Base-by-base conservation (phyloP, 106 monocot species). In the Amphibolis antarctica region DNA sequence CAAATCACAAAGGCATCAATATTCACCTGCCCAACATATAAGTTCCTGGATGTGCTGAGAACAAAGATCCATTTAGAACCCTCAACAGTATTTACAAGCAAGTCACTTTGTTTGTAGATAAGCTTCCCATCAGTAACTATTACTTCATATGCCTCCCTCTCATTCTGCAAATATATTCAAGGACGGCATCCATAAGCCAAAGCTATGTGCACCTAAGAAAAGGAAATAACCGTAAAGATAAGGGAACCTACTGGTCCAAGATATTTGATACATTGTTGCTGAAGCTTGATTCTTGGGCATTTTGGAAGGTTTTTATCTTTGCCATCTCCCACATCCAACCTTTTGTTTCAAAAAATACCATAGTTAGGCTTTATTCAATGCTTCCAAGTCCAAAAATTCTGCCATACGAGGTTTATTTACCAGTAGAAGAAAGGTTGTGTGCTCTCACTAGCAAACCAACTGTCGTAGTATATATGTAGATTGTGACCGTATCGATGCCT, bases 1-100 rank as follows among this genome's bases (percentile, higher is more conserved):
- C 17, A 29, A 12, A 31, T 29, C 14, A 29, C 31, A 4, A 13
- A 59, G 27, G 17, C 28, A 25, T 44, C 13, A 23, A 18, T n/a
- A 30, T 15, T 69, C 58, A 69, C 89, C 91, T 86, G 74, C 9
- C 86, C 92, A 15, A 92, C 79, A 71, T 87, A 92, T 15, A 92
- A 60, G 13, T 70, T 76, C 52, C 67, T 86, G 21, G 75, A 63
- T 23, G 92, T 80, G 78, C 92, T 87, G 44, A 92, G 79, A 65
- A 92, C 92, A 71, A 92, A 92, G 24, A 92, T 92, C 86, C 81
- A 87, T 58, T 92, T 92, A 10, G 81, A 82, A 45, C 77, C 87
- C 55, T 81, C 79, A 43, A 54, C 55, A 11, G 86, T 87, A 73
- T 92, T 50, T 24, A 92, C 79, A 60, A 70, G 56, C 42, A 42